Evolutionary conservation across 2,329 filamentous ascomycete genomes (phyloP).

Genomic region (Phoma sp.): DNA sequence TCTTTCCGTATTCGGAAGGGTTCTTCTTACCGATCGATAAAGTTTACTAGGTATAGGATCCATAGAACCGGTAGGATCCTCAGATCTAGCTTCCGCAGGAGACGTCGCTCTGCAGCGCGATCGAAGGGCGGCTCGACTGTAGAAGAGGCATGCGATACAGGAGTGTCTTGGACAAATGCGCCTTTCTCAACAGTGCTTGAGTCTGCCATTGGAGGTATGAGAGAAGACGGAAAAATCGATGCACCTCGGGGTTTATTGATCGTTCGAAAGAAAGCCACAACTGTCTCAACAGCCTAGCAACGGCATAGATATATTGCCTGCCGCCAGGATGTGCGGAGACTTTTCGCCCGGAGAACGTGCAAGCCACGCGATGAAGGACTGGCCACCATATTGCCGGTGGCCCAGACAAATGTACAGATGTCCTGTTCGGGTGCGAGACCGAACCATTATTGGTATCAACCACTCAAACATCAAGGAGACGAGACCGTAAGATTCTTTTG

Average conservation of each 20-base stretch:
- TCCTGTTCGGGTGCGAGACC: neutral
- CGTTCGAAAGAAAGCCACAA: no score
- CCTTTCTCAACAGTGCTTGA: constrained; percentile 19
- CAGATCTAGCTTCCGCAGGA: constrained; percentile 41
- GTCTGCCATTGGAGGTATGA: constrained; percentile 1
- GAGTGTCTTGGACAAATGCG: constrained; percentile 3
- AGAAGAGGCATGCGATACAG: constrained; percentile 14
- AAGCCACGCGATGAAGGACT: neutral
- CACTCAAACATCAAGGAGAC: neutral
- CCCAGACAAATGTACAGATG: neutral
- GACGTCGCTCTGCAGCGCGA: constrained; percentile 29
- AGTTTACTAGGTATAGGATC: constrained; percentile 42
- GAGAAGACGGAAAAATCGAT: neutral
- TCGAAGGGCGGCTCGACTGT: constrained; percentile 25
- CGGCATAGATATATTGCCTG: no score
- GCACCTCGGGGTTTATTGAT: no score
- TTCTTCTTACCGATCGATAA: constrained; percentile 35
- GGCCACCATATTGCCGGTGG: neutral
- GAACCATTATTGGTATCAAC: no score
- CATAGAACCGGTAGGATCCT: constrained; percentile 40
- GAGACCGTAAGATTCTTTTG: neutral
- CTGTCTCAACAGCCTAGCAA: no score
- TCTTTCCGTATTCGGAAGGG: no score
- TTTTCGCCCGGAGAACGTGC: neutral
- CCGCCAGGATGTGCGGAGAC: neutral